Evolutionary conservation across 495 filamentous ascomycete genomes (phyloP).

Genomic region (Extremus antarcticus): DNA sequence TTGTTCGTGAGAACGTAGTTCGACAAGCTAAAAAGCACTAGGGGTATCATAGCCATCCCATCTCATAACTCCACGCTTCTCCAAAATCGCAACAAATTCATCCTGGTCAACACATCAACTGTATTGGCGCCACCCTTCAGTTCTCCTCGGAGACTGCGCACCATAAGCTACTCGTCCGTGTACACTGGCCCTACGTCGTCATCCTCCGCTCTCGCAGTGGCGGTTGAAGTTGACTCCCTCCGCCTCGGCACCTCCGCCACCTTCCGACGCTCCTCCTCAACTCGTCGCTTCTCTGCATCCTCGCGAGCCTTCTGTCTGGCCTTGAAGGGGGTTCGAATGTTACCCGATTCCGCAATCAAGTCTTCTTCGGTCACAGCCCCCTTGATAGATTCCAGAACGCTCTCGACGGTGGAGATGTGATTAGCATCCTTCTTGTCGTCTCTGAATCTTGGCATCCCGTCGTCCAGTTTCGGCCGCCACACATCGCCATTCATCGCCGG

Average conservation of each 20-base stretch:
- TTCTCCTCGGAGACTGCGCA: not conserved
- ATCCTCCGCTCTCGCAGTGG: not conserved
- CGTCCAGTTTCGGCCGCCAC: constrained; percentile 57
- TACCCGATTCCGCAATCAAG: constrained; percentile 48
- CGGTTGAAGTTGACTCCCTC: too few species aligned
- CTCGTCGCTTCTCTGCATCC: constrained; percentile 13
- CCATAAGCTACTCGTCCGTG: constrained; percentile 6
- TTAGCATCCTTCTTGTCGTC: constrained; percentile 90
- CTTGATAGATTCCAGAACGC: constrained; percentile 71
- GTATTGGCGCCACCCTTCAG: not conserved
- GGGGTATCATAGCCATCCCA: not conserved
- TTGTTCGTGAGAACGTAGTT: too few species aligned
- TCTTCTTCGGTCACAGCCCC: constrained; percentile 60
- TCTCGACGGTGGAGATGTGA: constrained; percentile 67
- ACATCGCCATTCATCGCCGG: constrained; percentile 35
- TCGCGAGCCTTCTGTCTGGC: constrained; percentile 12
- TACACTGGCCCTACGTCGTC: constrained; percentile 17
- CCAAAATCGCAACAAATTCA: not conserved
- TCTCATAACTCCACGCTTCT: not conserved
- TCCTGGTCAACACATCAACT: not conserved
- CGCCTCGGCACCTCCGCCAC: not conserved
- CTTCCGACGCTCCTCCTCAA: not conserved
- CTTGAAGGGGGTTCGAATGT: constrained; percentile 67
- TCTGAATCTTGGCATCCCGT: constrained; percentile 54
- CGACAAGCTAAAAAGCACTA: too few species aligned